Conservation (phyloP, 768 basidiomycete species). For the Suillus weaverae region DNA sequence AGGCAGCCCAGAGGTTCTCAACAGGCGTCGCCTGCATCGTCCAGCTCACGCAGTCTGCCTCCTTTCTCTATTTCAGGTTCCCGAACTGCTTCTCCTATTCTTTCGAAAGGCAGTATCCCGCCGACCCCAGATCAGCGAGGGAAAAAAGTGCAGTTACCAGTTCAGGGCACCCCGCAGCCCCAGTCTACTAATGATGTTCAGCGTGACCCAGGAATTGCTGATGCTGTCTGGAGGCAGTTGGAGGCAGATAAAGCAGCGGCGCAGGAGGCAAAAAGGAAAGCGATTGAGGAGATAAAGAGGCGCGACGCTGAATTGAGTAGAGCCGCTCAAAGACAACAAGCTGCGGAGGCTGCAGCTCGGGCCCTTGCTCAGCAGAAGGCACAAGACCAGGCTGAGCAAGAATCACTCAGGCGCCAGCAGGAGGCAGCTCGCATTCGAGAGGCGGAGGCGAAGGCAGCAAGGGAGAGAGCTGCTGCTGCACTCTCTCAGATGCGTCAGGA, state of each 20-base stretch:
- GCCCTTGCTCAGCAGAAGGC: slow-evolving; percentile 21
- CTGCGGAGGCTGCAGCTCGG: slow-evolving; percentile 12
- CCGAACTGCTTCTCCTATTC: neutral
- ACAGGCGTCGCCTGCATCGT: neutral
- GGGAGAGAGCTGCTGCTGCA: slow-evolving; percentile 22
- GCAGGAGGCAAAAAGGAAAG: slow-evolving; percentile 19
- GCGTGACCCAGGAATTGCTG: slow-evolving; percentile 54
- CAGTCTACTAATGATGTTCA: slow-evolving; percentile 3
- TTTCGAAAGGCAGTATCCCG: neutral
- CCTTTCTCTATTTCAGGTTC: neutral
- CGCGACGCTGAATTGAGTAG: slow-evolving; percentile 20
- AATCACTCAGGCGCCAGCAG: slow-evolving; percentile 18
- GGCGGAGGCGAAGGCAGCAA: slow-evolving; percentile 17
- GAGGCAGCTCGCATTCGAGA: slow-evolving; percentile 22
- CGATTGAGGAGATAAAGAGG: slow-evolving; percentile 18
- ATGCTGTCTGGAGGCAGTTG: slow-evolving; percentile 51
- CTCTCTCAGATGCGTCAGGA: slow-evolving; percentile 32
- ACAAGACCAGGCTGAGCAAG: slow-evolving; percentile 22
- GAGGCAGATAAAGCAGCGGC: slow-evolving; percentile 37
- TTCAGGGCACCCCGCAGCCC: neutral
- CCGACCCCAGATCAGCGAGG: slow-evolving; percentile 1
- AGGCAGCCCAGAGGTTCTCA: neutral
- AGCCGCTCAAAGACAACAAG: slow-evolving; percentile 17
- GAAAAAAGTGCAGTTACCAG: slow-evolving; percentile 1
- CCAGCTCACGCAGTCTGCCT: neutral